These are phyloP conservation scores for Pseudopyrenochaeta lycopersici DNA, from an alignment of 2,329 filamentous ascomycete species.

Conservation along the genomic window DNA sequence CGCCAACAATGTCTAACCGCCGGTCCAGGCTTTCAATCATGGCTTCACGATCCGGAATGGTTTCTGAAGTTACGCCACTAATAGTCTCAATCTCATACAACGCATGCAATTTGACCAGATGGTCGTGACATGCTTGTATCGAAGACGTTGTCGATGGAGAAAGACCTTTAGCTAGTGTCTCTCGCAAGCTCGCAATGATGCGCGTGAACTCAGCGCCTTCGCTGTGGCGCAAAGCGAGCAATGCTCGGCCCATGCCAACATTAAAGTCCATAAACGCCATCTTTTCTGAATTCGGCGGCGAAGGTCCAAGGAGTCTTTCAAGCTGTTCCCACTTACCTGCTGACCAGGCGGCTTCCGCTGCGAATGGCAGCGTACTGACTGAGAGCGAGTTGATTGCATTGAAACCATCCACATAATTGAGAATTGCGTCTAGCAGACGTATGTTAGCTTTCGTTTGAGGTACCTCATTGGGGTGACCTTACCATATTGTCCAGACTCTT, in stretches of 20 bases:
- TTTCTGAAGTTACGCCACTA: conserved; percentile 55
- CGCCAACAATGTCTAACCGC: conserved; percentile 87
- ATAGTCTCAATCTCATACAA: conserved; percentile 88
- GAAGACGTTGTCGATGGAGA: conserved; percentile 81
- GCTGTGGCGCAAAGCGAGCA: conserved; percentile 67
- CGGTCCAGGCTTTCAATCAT: conserved; percentile 69
- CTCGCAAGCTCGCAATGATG: conserved; percentile 71
- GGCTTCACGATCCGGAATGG: conserved; percentile 39
- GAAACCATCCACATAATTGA: conserved; percentile 87
- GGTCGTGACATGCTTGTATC: conserved; percentile 82
- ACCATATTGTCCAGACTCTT: conserved; percentile 96
- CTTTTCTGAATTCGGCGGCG: conserved; percentile 53
- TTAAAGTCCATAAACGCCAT: conserved; percentile 74
- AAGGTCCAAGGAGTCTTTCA: conserved; percentile 66
- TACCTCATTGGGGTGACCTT: conserved; percentile 36
- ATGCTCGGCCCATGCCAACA: conserved; percentile 75
- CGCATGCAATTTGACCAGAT: conserved; percentile 86
- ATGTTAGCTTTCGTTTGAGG: conserved; percentile 24
- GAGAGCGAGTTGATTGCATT: conserved; percentile 49
- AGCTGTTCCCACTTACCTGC: conserved; percentile 83
- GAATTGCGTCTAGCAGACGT: conserved; percentile 72
- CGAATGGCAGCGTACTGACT: conserved; percentile 75
- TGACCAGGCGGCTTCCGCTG: conserved; percentile 91
- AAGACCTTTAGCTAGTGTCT: conserved; percentile 75
- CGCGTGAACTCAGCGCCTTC: conserved; percentile 62